Conservation (phyloP, 2,329 filamentous ascomycete species). For the Geosmithia putterillii region DNA sequence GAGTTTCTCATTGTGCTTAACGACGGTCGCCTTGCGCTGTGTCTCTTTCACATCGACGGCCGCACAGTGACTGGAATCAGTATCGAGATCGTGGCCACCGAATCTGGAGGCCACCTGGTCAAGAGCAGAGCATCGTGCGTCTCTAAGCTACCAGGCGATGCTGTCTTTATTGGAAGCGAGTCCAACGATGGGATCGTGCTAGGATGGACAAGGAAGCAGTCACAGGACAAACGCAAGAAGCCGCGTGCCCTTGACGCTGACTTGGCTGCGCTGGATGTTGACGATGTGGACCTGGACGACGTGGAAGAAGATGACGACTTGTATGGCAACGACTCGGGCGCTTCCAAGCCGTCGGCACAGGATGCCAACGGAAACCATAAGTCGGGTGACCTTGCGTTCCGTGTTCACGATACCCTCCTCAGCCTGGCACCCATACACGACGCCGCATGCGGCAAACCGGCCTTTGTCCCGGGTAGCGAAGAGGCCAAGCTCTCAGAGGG, state of each 20-base stretch:
- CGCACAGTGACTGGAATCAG: slow-evolving; percentile 79
- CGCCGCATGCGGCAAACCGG: slow-evolving; percentile 53
- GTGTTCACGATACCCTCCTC: slow-evolving; percentile 62
- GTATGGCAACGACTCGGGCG: slow-evolving; percentile 52
- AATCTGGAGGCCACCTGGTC: slow-evolving; percentile 52
- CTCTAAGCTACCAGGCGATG: slow-evolving; percentile 52
- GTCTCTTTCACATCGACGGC: slow-evolving; percentile 80
- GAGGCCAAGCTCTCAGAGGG: slow-evolving; percentile 27
- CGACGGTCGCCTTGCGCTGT: slow-evolving; percentile 59
- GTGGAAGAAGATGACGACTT: slow-evolving; percentile 54
- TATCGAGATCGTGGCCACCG: slow-evolving; percentile 51
- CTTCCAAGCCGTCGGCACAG: slow-evolving; percentile 33
- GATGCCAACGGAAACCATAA: slow-evolving; percentile 28
- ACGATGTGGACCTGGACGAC: slow-evolving; percentile 41
- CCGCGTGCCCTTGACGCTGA: slow-evolving; percentile 44
- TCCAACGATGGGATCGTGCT: slow-evolving; percentile 70
- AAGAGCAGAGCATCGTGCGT: slow-evolving; percentile 56
- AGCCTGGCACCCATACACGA: slow-evolving; percentile 73
- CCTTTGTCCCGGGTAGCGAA: slow-evolving; percentile 28
- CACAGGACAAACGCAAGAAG: slow-evolving; percentile 52
- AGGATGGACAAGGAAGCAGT: slow-evolving; percentile 61
- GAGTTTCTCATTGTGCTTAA: slow-evolving; percentile 76
- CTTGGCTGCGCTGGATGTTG: slow-evolving; percentile 30
- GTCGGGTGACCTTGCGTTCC: slow-evolving; percentile 57
- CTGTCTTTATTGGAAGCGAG: slow-evolving; percentile 78